A percentile compares a stretch with the other conserved stretches of the same genome.
Conservation (phyloP, 2,329 filamentous ascomycete species). For the Sclerotinia trifoliorum region DNA sequence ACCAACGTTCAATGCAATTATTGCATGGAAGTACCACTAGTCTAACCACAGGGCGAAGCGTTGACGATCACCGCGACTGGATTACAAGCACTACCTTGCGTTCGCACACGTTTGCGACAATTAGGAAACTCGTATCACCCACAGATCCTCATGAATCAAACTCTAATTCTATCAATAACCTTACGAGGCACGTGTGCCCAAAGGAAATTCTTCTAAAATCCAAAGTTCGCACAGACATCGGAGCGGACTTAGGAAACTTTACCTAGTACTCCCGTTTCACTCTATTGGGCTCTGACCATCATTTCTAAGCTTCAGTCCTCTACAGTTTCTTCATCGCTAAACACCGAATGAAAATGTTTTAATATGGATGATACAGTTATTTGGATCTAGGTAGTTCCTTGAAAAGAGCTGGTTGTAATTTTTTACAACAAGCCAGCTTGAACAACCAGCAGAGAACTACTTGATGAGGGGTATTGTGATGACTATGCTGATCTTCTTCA, state of each 20-base stretch:
- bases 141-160: constrained; percentile 1
- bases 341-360: background rate
- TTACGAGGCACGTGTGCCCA: background rate
- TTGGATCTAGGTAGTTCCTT: constrained; percentile 4
- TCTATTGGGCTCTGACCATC: constrained; percentile 16
- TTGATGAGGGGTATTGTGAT: background rate
- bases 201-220: constrained; percentile 4
- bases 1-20: background rate
- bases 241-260: constrained; percentile 1
- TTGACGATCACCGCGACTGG: background rate
- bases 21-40: background rate
- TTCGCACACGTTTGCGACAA: background rate
- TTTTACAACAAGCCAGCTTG: background rate
- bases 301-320: background rate
- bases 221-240: constrained; percentile 9
- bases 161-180: constrained; percentile 9
- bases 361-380: background rate
- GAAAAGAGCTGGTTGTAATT: background rate
- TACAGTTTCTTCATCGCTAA: background rate
- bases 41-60: background rate
- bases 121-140: background rate
- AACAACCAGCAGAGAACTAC: background rate
- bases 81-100: background rate
- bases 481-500: constrained; percentile 1
- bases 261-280: constrained; percentile 1